Evolutionary conservation across 2,329 filamentous ascomycete species (phyloP).

Genomic region (Myriosclerotinia scirpicola): DNA sequence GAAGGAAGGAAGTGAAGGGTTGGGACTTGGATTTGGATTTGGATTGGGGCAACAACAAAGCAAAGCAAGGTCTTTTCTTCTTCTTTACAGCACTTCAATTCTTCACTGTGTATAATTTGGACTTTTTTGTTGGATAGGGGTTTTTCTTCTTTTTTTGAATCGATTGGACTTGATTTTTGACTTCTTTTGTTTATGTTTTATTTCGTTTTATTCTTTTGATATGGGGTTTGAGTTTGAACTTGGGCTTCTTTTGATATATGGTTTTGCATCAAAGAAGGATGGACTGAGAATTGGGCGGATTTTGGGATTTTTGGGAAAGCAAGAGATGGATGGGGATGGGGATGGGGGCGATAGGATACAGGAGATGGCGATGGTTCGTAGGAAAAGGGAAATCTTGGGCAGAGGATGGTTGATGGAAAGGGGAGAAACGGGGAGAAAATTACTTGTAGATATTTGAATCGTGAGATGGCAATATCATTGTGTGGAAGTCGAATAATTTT

Average conservation of each 20-base stretch:
- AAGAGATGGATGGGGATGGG: not conserved
- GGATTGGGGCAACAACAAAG: not conserved
- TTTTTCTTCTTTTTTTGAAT: not conserved
- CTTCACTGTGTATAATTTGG: conserved; percentile 13
- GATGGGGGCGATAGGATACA: too few species aligned
- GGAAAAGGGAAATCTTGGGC: not conserved
- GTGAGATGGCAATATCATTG: conserved; percentile 13
- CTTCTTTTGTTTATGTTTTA: conserved; percentile 17
- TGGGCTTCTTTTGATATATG: not conserved
- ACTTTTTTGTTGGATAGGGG: not conserved
- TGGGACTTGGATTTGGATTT: not conserved
- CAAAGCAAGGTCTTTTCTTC: not conserved
- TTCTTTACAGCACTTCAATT: not conserved
- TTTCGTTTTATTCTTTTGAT: not conserved
- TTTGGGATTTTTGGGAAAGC: not conserved
- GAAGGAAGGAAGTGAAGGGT: not conserved
- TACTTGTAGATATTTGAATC: conserved; percentile 5
- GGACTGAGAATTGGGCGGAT: not conserved
- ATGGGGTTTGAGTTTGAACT: not conserved
- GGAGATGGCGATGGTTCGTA: not conserved
- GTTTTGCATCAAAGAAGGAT: not conserved
- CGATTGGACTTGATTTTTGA: not conserved
- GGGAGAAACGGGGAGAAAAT: not conserved
- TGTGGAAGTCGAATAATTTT: conserved; percentile 2
- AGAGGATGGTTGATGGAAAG: not conserved